Base-by-base conservation (phyloP, 345 rosid genomes). In the Sonneratia alba region DNA sequence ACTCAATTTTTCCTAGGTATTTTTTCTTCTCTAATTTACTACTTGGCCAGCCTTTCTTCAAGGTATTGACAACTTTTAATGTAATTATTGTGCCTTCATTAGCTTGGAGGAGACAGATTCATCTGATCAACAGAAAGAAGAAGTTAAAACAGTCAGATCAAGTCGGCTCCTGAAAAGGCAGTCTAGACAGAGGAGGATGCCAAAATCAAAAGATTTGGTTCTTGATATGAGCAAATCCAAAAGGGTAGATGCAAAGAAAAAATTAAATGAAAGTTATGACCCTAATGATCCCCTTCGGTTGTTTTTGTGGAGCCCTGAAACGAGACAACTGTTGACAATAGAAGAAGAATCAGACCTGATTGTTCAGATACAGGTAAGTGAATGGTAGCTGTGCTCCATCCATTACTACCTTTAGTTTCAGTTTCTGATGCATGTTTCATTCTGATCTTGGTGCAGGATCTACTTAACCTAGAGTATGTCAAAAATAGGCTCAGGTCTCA, bases 231-330 rank as follows among this genome's bases (percentile, higher is more conserved):
- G 72, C 67, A 70, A 67, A 70, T 76, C 84, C 71, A 81, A 72
- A 71, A 85, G 78, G 79, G 66, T 42, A 8, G 79, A 70, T 66
- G 68, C 77, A 68, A 80, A 75, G 76, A 91, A 73, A 81, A 87
- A 79, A 71, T 27, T 42, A 76, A 82, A 63, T 63, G 80, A 83
- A 79, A 82, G 81, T 51, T 73, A 79, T 79, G 90, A 87, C 82
- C 79, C 78, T 14, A 83, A 80, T 72, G 92, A 86, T 80, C 86
- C 93, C n/a, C 85, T 93, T 36, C 85, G 85, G 61, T 79, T 87
- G 75, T 93, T 93, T 79, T 83, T 93, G 78, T 78, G 89, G 88
- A 87, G 93, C 62, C 91, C 90, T 65, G 92, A 89, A 83, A 88
- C 97, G 14, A 89, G 76, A 73, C 87, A 83, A 74, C 92, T 93